Evolutionary conservation across 75 land plant genomes (phyloP).

Genomic region (Larix kaempferi): DNA sequence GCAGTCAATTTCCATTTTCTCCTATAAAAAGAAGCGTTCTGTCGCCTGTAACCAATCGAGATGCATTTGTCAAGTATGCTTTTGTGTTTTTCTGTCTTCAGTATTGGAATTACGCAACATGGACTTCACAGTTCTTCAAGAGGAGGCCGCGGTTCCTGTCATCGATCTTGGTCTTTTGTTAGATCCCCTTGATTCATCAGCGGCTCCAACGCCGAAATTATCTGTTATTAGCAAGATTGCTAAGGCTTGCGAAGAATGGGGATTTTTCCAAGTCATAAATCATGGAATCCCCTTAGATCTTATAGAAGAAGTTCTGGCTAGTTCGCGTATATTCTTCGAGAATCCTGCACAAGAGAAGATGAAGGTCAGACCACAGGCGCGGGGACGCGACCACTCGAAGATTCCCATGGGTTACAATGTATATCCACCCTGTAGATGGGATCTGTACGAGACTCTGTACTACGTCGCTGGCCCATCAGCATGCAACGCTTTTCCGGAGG

Average conservation of each 20-base stretch:
- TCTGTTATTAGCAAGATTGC: constrained; percentile 18
- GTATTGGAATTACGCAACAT: too few species aligned
- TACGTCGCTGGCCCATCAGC: background rate
- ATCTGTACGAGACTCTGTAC: background rate
- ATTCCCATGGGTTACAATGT: constrained; percentile 38
- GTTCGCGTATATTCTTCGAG: constrained; percentile 40
- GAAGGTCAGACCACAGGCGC: constrained; percentile 10
- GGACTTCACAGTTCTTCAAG: too few species aligned
- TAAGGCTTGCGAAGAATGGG: constrained; percentile 44
- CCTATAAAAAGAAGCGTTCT: too few species aligned
- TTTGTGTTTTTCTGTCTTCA: too few species aligned
- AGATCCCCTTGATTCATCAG: background rate
- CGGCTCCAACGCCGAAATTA: background rate
- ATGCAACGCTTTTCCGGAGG: constrained; percentile 5
- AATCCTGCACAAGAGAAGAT: constrained; percentile 45
- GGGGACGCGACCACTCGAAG: constrained; percentile 18
- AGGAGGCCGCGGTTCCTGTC: constrained; percentile 24
- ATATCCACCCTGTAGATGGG: constrained; percentile 15
- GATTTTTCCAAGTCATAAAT: constrained; percentile 68
- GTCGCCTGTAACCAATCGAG: too few species aligned
- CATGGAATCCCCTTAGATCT: constrained; percentile 54
- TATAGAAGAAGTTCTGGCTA: constrained; percentile 24
- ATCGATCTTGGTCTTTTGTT: constrained; percentile 49
- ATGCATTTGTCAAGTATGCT: too few species aligned
- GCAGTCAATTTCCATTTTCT: too few species aligned